Evolutionary conservation across 2,329 filamentous ascomycete species (phyloP), one percentile per base, ranked within the genome.

Genomic region (Arthrobotrys entomopaga): DNA sequence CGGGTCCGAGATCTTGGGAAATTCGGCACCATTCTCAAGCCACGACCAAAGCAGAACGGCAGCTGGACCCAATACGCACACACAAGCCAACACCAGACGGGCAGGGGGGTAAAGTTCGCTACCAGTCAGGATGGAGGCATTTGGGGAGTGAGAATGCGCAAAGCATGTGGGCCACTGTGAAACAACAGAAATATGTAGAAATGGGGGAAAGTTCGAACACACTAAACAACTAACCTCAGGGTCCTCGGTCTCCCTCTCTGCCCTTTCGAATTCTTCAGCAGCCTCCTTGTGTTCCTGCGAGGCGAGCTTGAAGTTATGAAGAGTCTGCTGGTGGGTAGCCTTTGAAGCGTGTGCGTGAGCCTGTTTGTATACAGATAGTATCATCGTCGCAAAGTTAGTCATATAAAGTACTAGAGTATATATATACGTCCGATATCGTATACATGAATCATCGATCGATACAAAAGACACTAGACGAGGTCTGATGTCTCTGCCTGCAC

Each of bases 331-430:
- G 58, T 75, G 71, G 53, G 65, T 75, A 24, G 71, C 71, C 49
- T 75, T 69, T 24, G 71, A 75, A 60, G 71, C 71, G 71, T 75
- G 71, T 69, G 71, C 71, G 71, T 75, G 71, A 65, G 71, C 71
- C 71, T 46, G 16, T 15, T n/a, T 75, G 54, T n/a, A 46, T 10
- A 22, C 22, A 16, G 58, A 58, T 8, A 34, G 1, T 60, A 70
- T 63, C 49, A 38, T 57, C 13, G 34, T 57, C 34, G n/a, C 34
- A 42, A 34, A 11, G 53, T 57, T 16, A 54, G 43, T 64, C 16
- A 15, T 19, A 46, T 34, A 34, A 8, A 5, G 29, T 34, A 34
- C 29, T 34, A 34, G 29, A 34, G 29, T 6, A 46, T 46, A 46
- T 13, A 46, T n/a, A 19, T 46, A n/a, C n/a, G n/a, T n/a, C n/a